phyloP scores from a whole-genome alignment of 306 rosid genomes.

The Dryas drummondii region DNA sequence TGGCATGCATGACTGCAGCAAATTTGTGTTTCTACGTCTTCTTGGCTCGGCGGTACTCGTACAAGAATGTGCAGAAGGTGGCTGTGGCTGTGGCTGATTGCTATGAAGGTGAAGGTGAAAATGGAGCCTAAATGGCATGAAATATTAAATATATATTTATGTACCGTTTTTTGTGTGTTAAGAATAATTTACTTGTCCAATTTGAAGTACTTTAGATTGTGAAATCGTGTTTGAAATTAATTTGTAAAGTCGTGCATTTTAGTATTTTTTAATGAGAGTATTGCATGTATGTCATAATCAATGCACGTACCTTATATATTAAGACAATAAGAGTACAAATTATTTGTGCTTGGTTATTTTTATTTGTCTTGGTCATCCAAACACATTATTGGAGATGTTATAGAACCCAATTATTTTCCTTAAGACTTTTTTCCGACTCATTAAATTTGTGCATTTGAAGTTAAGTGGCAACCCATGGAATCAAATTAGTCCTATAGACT shows the following conservation, averaged over 20 bases:
- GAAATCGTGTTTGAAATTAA: not conserved
- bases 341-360: too few relatives aligned
- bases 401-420: too few relatives aligned
- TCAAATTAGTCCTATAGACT: too few relatives aligned
- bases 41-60: conserved; percentile 73
- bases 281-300: too few relatives aligned
- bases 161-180: not conserved
- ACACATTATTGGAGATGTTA: too few relatives aligned
- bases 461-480: too few relatives aligned
- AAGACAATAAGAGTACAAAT: too few relatives aligned
- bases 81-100: conserved; percentile 52
- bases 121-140: conserved; percentile 43
- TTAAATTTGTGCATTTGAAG: too few relatives aligned
- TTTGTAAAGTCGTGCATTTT: conserved; percentile 7
- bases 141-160: not conserved
- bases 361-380: too few relatives aligned
- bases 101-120: conserved; percentile 40
- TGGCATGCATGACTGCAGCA: conserved; percentile 11
- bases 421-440: too few relatives aligned
- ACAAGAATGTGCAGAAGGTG: conserved; percentile 76
- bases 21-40: conserved; percentile 25
- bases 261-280: not conserved
- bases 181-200: not conserved
- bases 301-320: too few relatives aligned
- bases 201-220: not conserved